Evolutionary conservation across 139 green algal species (phyloP).

Genomic region (Ettlia oleoabundans): DNA sequence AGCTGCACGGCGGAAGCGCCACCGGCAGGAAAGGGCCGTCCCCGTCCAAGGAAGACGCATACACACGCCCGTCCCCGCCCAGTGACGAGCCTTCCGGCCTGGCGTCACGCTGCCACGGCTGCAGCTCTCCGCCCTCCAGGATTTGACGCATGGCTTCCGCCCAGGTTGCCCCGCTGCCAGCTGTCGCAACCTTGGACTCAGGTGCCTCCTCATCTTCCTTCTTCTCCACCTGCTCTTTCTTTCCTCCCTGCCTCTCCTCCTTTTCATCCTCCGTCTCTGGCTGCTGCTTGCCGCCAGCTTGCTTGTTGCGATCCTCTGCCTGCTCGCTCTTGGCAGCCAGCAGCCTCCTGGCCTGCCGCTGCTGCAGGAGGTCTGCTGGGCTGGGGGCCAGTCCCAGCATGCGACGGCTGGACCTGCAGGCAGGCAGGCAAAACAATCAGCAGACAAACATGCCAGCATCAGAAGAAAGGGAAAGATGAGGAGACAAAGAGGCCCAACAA

Average conservation of each 20-base stretch:
- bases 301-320: too few species aligned
- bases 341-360: not conserved
- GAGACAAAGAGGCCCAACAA: not conserved
- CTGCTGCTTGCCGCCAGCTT: too few species aligned
- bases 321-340: too few species aligned
- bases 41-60: not conserved
- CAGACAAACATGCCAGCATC: too few species aligned
- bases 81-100: not conserved
- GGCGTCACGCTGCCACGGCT: not conserved
- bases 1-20: not conserved
- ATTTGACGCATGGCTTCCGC: not conserved
- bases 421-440: not conserved
- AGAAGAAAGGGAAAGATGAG: not conserved
- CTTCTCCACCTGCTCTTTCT: not conserved
- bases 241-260: too few species aligned
- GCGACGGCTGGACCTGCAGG: not conserved
- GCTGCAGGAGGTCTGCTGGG: too few species aligned
- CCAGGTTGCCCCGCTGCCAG: not conserved
- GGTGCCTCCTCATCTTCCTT: not conserved
- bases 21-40: not conserved
- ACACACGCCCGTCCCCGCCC: not conserved
- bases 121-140: not conserved
- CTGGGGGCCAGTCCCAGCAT: too few species aligned
- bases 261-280: too few species aligned
- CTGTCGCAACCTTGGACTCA: not conserved